Conservation (phyloP, 306 rosid genomes). For the Dalbergia cochinchinensis region DNA sequence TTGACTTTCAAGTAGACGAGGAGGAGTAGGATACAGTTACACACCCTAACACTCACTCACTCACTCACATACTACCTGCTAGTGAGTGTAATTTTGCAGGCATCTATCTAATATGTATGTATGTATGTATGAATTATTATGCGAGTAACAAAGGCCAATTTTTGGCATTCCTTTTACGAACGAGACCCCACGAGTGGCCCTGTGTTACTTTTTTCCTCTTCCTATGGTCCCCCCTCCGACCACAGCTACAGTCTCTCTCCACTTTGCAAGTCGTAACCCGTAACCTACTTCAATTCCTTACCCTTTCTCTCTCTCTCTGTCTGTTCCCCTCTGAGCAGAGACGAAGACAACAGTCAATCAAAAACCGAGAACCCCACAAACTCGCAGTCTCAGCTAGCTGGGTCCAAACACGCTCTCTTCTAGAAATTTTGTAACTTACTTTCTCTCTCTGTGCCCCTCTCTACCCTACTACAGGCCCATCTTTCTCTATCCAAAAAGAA, state of each 20-base stretch:
- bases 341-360: slow-evolving; percentile 62
- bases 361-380: slow-evolving; percentile 63
- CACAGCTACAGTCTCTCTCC: neutral
- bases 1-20: slow-evolving; percentile 36
- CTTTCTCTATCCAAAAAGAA: slow-evolving; percentile 36
- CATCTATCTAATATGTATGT: neutral
- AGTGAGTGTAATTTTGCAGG: slow-evolving; percentile 34
- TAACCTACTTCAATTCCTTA: neutral
- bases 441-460: slow-evolving; percentile 36
- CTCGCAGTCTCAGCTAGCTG: slow-evolving; percentile 37
- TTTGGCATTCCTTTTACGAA: slow-evolving; percentile 52
- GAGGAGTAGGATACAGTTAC: neutral
- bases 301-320: neutral
- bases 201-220: slow-evolving; percentile 19
- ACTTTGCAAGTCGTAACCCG: neutral
- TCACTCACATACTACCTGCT: neutral
- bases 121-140: too few species aligned
- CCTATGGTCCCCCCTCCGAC: slow-evolving; percentile 37
- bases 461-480: neutral
- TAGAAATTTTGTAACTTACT: slow-evolving; percentile 30
- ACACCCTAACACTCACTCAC: neutral
- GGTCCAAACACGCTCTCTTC: slow-evolving; percentile 39
- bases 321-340: slow-evolving; percentile 36
- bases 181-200: slow-evolving; percentile 76
- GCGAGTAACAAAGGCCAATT: slow-evolving; percentile 34